Evolutionary conservation across 768 basidiomycete genomes (phyloP), one percentile per base, ranked within the genome.

Genomic region (Chalciporus chontae): DNA sequence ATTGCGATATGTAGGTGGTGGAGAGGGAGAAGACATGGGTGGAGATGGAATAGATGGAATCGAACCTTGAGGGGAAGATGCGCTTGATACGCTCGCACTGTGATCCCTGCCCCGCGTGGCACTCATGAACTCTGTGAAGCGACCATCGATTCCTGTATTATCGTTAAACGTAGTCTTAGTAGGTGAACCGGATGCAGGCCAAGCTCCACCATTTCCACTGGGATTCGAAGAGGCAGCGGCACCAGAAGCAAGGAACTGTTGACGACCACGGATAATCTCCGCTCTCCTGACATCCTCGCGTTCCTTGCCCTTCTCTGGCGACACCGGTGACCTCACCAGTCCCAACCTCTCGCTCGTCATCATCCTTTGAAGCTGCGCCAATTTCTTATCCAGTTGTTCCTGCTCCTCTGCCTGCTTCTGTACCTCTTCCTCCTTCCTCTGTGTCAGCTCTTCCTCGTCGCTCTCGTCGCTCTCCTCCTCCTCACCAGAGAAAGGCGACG

Each of bases 1-100:
- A 2, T 42, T 43, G 1, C 15, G 53, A 18, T 77, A 75, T 5
- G 72, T 40, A 1, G 59, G 52, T 8, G 64, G 65, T 43, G 64
- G 59, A 4, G 64, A 71, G 45, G 77, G 78, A 17, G 82, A 77
- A 40, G 82, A 77, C 15, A 77, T 63, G 8, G 83, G 75, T 17
- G 85, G 83, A 0, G 89, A 90, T 0, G 89, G 83, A 21, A 92
- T 90, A 14, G 87, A 87, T 1, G 87, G 87, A 31, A 90, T 86
- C 0, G 90, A 92, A 15, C 83, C 84, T 41, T 79, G 85, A 2
- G 84, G 84, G 17, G 90, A 90, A 53, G 81, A 79, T 11, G 80
- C 70, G 62, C 85, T 86, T 4, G 88, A 89, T 8, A 87, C 73
- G 58, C 87, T 90, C 51, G 85, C 85, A 53, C 85, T 85, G 18